Evolutionary conservation across 768 basidiomycete genomes (phyloP).

Genomic region (Obba rivulosa): DNA sequence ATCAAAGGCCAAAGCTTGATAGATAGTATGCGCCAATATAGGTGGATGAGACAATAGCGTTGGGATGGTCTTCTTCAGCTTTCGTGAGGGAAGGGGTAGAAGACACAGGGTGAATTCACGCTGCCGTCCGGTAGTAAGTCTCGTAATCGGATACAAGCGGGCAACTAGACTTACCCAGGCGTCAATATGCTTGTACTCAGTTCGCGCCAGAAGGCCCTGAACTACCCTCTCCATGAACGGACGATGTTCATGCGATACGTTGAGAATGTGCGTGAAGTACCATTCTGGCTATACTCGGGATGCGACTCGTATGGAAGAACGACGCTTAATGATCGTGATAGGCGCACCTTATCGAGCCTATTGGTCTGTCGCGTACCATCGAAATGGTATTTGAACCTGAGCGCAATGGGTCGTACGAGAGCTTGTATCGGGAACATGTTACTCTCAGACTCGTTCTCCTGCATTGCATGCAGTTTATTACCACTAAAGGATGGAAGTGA

Average conservation of each 20-base stretch:
- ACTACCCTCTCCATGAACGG: conserved; percentile 72
- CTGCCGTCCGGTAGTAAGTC: conserved; percentile 32
- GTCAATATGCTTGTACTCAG: conserved; percentile 58
- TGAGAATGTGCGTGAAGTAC: conserved; percentile 90
- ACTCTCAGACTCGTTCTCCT: conserved; percentile 23
- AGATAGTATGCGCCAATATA: conserved; percentile 91
- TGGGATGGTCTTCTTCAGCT: conserved; percentile 72
- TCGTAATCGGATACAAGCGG: background rate
- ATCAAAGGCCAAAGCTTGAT: conserved; percentile 88
- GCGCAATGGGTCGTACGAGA: conserved; percentile 73
- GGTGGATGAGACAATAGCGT: conserved; percentile 71
- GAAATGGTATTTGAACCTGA: conserved; percentile 95
- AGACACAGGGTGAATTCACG: conserved; percentile 79
- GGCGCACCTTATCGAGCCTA: conserved; percentile 77
- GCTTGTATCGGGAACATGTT: conserved; percentile 78
- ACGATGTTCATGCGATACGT: conserved; percentile 80
- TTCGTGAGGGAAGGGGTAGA: conserved; percentile 69
- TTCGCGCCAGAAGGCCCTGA: conserved; percentile 62
- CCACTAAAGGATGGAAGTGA: conserved; percentile 36
- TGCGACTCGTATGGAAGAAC: background rate
- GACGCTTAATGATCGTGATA: background rate
- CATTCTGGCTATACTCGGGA: conserved; percentile 74
- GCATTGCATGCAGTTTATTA: conserved; percentile 35
- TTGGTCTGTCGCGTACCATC: conserved; percentile 85
- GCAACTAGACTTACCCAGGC: conserved; percentile 54